These are phyloP conservation scores for Collariella sp. DNA, from an alignment of 495 filamentous ascomycete species.

Conservation along the genomic window DNA sequence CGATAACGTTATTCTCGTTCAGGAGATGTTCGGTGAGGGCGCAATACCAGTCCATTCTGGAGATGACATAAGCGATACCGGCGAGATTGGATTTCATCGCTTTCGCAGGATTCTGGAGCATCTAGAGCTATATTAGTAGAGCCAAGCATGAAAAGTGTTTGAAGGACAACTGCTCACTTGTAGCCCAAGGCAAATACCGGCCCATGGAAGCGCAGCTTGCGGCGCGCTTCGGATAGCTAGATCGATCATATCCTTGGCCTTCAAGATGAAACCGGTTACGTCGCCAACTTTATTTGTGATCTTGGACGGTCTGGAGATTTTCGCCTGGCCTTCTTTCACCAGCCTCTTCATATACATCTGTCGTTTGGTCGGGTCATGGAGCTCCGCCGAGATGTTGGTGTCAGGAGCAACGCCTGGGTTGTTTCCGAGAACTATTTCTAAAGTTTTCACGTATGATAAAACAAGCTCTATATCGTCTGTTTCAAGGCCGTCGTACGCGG, in stretches of 20 bases:
- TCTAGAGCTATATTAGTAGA: no score
- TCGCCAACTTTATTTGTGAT: slow-evolving; percentile 16
- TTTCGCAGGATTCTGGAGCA: no score
- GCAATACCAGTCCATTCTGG: no score
- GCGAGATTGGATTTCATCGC: no score
- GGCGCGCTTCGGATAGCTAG: slow-evolving; percentile 7
- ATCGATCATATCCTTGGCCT: slow-evolving; percentile 17
- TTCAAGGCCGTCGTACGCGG: slow-evolving; percentile 20
- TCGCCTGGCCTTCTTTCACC: slow-evolving; percentile 15
- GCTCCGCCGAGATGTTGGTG: slow-evolving; percentile 4
- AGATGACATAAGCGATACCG: no score
- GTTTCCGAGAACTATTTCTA: slow-evolving; percentile 1
- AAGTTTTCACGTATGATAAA: slow-evolving; percentile 14
- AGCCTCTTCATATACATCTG: background rate
- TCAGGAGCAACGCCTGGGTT: background rate
- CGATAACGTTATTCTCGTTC: no score
- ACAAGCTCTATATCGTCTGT: slow-evolving; percentile 14
- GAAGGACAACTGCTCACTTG: no score
- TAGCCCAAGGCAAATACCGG: slow-evolving; percentile 18
- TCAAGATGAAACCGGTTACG: slow-evolving; percentile 10
- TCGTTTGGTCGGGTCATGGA: slow-evolving; percentile 4
- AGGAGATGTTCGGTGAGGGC: no score
- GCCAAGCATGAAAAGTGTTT: no score
- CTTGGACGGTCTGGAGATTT: slow-evolving; percentile 11
- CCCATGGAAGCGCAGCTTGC: slow-evolving; percentile 21